Percentiles rank a stretch among this genome's conserved stretches.
Evolutionary conservation across 2,329 filamentous ascomycete genomes (phyloP).

Genomic region (Dothiorella sarmentorum): DNA sequence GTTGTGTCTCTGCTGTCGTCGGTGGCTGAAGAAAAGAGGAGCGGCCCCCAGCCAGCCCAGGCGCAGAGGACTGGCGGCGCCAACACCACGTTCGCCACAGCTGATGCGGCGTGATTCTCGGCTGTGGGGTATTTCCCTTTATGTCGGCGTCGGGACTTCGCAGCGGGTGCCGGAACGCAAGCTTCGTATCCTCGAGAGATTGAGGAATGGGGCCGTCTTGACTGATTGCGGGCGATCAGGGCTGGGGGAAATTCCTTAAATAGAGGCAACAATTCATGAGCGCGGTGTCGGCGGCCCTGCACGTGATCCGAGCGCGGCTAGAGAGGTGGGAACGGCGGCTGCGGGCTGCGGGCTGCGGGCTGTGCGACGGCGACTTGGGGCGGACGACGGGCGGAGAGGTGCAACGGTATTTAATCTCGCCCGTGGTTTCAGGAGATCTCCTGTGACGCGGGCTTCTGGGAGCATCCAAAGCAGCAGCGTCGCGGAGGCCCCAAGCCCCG

Average conservation of each 20-base stretch:
- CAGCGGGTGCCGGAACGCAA: background rate
- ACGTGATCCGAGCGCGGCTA: slow-evolving; percentile 7
- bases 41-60: background rate
- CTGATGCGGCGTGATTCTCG: slow-evolving; percentile 2
- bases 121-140: slow-evolving; percentile 7
- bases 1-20: background rate
- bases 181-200: slow-evolving; percentile 1
- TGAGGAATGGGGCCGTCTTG: slow-evolving; percentile 8
- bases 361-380: background rate
- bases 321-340: background rate
- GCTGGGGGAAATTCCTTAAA: slow-evolving; percentile 4
- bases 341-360: background rate
- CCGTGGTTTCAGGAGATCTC: slow-evolving; percentile 13
- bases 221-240: slow-evolving; percentile 4
- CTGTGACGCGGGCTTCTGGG: slow-evolving; percentile 4
- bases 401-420: slow-evolving; percentile 5
- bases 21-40: slow-evolving; percentile 16
- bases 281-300: background rate
- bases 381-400: background rate
- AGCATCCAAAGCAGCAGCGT: slow-evolving; percentile 2
- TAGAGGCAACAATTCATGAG: background rate
- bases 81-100: slow-evolving; percentile 10
- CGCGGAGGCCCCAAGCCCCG: slow-evolving; percentile 15
- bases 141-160: background rate
- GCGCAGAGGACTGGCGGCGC: background rate